Percentiles rank a stretch among this genome's conserved stretches.
Evolutionary conservation across 2,329 filamentous ascomycete species (phyloP).

Genomic region (Sclerotinia nivalis): DNA sequence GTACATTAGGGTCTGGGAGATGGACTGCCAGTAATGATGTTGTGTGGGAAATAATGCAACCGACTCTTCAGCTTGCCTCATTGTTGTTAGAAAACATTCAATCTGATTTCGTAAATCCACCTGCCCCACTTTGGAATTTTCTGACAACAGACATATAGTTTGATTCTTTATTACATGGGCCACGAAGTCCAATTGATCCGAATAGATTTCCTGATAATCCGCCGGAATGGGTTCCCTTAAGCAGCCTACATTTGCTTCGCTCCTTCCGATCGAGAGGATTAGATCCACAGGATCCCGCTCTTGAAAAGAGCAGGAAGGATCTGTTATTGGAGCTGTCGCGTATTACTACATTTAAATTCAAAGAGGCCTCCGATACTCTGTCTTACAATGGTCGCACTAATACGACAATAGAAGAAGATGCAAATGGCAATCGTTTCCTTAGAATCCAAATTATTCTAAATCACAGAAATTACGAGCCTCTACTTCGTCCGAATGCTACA

Average conservation of each 20-base stretch:
- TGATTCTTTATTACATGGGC: background rate
- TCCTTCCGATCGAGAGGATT: background rate
- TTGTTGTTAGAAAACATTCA: background rate
- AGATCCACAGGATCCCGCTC: conserved; percentile 1
- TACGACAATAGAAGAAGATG: background rate
- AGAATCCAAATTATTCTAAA: background rate
- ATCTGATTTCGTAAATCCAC: background rate
- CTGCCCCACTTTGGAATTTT: background rate
- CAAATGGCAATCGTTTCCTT: background rate
- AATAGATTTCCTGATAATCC: background rate
- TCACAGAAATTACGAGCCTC: background rate
- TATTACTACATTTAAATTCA: background rate
- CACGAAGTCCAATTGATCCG: conserved; percentile 5
- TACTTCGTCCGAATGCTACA: background rate
- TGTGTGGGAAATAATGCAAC: conserved; percentile 11
- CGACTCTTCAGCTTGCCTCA: conserved; percentile 3
- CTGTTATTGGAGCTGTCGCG: background rate
- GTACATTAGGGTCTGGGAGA: background rate
- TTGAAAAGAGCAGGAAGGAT: background rate
- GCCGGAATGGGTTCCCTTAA: background rate
- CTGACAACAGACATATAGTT: background rate
- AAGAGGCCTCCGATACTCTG: background rate
- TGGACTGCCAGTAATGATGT: background rate
- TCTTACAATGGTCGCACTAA: background rate
- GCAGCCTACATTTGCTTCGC: background rate